These are phyloP conservation scores for Paxillus involutus DNA, from an alignment of 768 basidiomycete genomes.

Conservation along the genomic window DNA sequence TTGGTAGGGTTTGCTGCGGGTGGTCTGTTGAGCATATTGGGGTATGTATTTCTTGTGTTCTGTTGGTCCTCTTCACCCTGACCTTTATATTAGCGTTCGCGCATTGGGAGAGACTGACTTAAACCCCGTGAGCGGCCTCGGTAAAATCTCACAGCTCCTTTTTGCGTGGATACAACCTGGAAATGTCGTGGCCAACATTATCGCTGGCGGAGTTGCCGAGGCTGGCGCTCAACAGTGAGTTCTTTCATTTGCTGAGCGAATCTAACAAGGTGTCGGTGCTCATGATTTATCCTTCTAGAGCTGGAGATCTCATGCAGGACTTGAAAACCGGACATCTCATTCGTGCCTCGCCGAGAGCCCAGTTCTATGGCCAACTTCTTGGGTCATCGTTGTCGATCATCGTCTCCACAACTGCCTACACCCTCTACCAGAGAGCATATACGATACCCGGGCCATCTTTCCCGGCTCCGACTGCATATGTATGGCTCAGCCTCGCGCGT, in stretches of 20 bases:
- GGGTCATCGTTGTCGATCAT: constrained; percentile 87
- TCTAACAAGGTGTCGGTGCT: background rate
- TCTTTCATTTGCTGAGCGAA: constrained; percentile 1
- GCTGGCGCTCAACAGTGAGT: constrained; percentile 89
- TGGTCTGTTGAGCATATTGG: constrained; percentile 81
- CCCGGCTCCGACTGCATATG: constrained; percentile 92
- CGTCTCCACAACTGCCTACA: constrained; percentile 86
- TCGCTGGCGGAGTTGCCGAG: constrained; percentile 95
- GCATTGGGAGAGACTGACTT: constrained; percentile 96
- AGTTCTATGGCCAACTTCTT: constrained; percentile 92
- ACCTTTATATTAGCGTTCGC: constrained; percentile 59
- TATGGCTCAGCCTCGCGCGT: constrained; percentile 82
- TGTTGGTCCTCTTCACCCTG: constrained; percentile 2
- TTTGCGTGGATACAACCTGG: constrained; percentile 95
- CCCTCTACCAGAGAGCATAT: constrained; percentile 85
- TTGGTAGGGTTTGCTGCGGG: constrained; percentile 81
- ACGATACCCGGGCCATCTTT: constrained; percentile 92
- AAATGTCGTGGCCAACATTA: constrained; percentile 96
- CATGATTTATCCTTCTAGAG: constrained; percentile 43
- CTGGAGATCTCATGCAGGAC: constrained; percentile 98
- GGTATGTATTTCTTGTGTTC: constrained; percentile 46
- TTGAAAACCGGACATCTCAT: constrained; percentile 96
- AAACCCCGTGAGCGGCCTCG: constrained; percentile 88
- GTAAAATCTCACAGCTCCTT: constrained; percentile 91
- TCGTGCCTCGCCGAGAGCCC: constrained; percentile 87